Percentiles rank a stretch among this genome's conserved stretches.
These are phyloP conservation scores for Aspergillus piperis DNA, from an alignment of 2,329 filamentous ascomycete species.

Conservation along the genomic window DNA sequence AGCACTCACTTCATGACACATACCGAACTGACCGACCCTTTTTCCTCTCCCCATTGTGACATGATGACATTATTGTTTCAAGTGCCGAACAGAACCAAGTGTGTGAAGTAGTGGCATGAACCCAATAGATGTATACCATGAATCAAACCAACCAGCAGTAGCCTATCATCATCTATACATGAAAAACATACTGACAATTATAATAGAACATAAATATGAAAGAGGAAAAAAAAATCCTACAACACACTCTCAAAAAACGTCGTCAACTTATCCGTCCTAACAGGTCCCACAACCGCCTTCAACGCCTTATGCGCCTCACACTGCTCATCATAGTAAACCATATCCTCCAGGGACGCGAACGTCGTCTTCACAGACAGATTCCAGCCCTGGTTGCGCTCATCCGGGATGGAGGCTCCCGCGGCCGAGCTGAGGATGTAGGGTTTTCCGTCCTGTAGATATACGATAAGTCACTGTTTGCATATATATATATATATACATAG, in stretches of 20 bases:
- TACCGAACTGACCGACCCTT: no score
- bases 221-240: slow-evolving; percentile 17
- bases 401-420: slow-evolving; percentile 58
- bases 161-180: neutral
- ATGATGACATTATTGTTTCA: no score
- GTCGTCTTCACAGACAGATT: slow-evolving; percentile 64
- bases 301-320: slow-evolving; percentile 58
- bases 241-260: slow-evolving; percentile 41
- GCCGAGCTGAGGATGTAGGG: slow-evolving; percentile 65
- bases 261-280: slow-evolving; percentile 40
- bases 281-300: slow-evolving; percentile 35
- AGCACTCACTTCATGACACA: no score
- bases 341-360: slow-evolving; percentile 66
- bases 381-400: slow-evolving; percentile 65
- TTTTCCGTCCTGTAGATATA: slow-evolving; percentile 61
- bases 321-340: slow-evolving; percentile 68
- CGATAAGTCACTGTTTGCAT: no score
- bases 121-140: no score
- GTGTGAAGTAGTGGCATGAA: no score
- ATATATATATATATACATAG: no score
- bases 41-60: no score
- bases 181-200: neutral
- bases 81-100: no score
- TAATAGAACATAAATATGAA: neutral
- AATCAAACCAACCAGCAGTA: no score